These are phyloP conservation scores for Ophiorrhiza pumila DNA, from an alignment of 257 asterid genomes.

Conservation along the genomic window DNA sequence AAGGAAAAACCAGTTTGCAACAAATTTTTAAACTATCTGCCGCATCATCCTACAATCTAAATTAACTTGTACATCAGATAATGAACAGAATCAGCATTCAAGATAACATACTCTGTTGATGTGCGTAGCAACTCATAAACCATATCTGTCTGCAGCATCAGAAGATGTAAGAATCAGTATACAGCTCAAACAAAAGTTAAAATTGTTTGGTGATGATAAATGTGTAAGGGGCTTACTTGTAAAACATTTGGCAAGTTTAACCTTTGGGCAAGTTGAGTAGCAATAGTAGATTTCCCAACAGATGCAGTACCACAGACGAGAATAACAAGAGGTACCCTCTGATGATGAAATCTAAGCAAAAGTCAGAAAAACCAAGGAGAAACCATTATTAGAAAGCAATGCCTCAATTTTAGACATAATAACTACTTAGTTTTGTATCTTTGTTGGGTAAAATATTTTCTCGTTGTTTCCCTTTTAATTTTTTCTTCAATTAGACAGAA, in stretches of 20 bases:
- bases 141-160: constrained; percentile 79
- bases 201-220: background rate
- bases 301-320: constrained; percentile 99
- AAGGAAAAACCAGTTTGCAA: background rate
- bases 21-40: background rate
- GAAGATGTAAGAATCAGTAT: constrained; percentile 28
- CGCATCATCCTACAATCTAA: background rate
- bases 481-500: background rate
- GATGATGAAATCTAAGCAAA: constrained; percentile 82
- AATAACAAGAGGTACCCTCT: constrained; percentile 95
- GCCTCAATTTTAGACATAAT: background rate
- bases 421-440: background rate
- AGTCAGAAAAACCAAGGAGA: constrained; percentile 13
- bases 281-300: constrained; percentile 96
- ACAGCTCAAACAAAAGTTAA: constrained; percentile 16
- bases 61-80: constrained; percentile 3
- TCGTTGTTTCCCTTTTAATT: background rate
- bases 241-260: constrained; percentile 93
- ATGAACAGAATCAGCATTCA: constrained; percentile 12
- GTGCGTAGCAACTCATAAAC: constrained; percentile 97
- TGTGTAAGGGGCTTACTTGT: constrained; percentile 50
- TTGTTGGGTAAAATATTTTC: background rate
- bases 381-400: constrained; percentile 23
- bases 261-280: constrained; percentile 98
- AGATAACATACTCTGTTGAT: constrained; percentile 82